Evolutionary conservation across 768 basidiomycete species (phyloP), one percentile per base, ranked within the genome.

Genomic region (Boletus edulis): DNA sequence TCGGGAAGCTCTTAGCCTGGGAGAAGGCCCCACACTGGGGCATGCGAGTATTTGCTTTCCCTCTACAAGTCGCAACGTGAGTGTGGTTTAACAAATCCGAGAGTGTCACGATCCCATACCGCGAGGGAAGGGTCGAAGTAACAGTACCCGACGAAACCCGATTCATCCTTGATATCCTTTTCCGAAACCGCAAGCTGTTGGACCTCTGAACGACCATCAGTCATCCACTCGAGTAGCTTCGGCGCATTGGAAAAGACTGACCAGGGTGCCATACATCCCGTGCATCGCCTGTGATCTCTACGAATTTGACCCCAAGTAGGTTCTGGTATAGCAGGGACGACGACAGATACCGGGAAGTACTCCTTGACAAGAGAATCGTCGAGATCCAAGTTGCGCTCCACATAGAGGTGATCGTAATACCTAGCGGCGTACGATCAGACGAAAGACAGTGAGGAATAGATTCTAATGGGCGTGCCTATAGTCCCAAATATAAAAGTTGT

Each of bases 81-180:
- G 46, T 20, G 0, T 29, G 35, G 54, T 15, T 2, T 18, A 27
- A 14, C 6, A 24, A 17, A 3, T 2, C 20, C 6, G n/a, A n/a
- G n/a, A n/a, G 10, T 4, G 8, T 38, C 27, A 20, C 3, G 13
- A 38, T 5, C 4, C 72, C 73, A 11, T 67, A 89, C 90, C 80
- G 22, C 91, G 84, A 52, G 91, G 91, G 78, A 88, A 93, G 39
- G 94, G 79, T 95, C 93, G 29, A 94, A 85, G 63, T 91, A 91
- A 67, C 89, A 89, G 69, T 91, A 87, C 3, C 93, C 93, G 18
- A 94, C 66, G 63, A 94, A 94, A 24, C 78, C 87, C 1, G 82
- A 77, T 60, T 76, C 83, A 58, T 86, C 84, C 48, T 81, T 85
- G 18, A 87, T 85, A 55, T 81, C 84, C 49, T 84, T 84, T 61